These are phyloP conservation scores for Acer campestre DNA, from an alignment of 345 rosid genomes.

Conservation along the genomic window DNA sequence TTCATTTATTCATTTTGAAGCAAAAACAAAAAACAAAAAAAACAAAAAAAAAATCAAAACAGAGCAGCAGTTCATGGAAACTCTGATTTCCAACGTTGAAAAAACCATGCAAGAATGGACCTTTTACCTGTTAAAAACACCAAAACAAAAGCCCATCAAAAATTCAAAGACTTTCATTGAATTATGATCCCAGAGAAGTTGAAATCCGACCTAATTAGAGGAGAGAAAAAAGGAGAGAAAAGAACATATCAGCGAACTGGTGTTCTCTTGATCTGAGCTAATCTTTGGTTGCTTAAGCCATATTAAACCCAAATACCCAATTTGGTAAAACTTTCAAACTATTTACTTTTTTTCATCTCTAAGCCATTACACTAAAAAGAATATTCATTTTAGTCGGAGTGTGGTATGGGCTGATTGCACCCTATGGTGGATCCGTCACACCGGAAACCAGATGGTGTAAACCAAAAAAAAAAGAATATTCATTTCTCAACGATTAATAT, in stretches of 20 bases:
- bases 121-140: conserved; percentile 44
- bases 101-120: conserved; percentile 49
- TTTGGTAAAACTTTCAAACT: too few species aligned
- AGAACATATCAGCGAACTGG: conserved; percentile 62
- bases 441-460: too few species aligned
- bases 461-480: too few species aligned
- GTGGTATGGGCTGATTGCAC: too few species aligned
- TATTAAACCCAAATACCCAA: too few species aligned
- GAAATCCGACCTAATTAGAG: conserved; percentile 61
- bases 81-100: conserved; percentile 51
- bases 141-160: conserved; percentile 21
- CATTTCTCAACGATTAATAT: too few species aligned
- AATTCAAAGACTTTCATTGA: conserved; percentile 27
- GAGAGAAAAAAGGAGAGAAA: conserved; percentile 44
- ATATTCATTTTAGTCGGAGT: too few species aligned
- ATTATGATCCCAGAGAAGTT: conserved; percentile 34
- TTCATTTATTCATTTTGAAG: conserved; percentile 43
- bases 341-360: too few species aligned
- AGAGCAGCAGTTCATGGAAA: conserved; percentile 32
- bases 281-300: conserved; percentile 22
- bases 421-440: too few species aligned
- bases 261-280: conserved; percentile 27
- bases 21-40: conserved; percentile 32
- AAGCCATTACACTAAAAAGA: too few species aligned
- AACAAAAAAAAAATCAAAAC: conserved; percentile 14